Percentiles rank a stretch among this genome's conserved stretches.
Conservation (phyloP, 2,329 filamentous ascomycete species). For the Sphaerulina vaccinii region DNA sequence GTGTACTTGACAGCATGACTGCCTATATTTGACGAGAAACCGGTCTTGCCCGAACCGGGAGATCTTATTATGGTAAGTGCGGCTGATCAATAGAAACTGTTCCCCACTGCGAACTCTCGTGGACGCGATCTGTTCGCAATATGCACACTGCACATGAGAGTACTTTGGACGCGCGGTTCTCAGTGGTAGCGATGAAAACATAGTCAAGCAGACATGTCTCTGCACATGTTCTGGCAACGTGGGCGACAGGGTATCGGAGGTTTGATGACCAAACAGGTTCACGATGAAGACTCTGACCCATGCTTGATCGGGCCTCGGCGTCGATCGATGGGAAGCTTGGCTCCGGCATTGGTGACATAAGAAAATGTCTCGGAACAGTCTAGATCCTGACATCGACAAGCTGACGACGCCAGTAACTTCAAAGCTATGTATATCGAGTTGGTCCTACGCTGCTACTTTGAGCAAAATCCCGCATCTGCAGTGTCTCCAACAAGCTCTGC, state of each 20-base stretch:
- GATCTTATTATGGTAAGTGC: constrained; percentile 1
- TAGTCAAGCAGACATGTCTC: too few species aligned
- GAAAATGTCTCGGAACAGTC: background rate
- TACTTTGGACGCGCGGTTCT: background rate
- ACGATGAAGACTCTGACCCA: background rate
- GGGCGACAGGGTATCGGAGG: too few species aligned
- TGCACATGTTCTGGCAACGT: too few species aligned
- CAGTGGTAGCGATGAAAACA: too few species aligned
- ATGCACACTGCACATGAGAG: background rate
- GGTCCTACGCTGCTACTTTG: background rate
- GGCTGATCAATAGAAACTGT: background rate
- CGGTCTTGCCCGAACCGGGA: constrained; percentile 9
- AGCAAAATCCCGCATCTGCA: too few species aligned
- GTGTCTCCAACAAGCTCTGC: too few species aligned
- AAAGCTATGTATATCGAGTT: too few species aligned
- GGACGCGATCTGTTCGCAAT: background rate
- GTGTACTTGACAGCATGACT: constrained; percentile 2
- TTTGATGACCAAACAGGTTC: background rate
- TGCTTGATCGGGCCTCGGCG: constrained; percentile 8
- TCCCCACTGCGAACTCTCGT: constrained; percentile 5
- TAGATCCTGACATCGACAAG: background rate
- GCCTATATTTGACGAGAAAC: constrained; percentile 10
- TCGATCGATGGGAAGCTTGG: constrained; percentile 1
- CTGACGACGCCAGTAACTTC: too few species aligned
- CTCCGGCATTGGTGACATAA: too few species aligned